Base-by-base conservation (phyloP, 2,329 filamentous ascomycete genomes). In the Nakataea oryzae region DNA sequence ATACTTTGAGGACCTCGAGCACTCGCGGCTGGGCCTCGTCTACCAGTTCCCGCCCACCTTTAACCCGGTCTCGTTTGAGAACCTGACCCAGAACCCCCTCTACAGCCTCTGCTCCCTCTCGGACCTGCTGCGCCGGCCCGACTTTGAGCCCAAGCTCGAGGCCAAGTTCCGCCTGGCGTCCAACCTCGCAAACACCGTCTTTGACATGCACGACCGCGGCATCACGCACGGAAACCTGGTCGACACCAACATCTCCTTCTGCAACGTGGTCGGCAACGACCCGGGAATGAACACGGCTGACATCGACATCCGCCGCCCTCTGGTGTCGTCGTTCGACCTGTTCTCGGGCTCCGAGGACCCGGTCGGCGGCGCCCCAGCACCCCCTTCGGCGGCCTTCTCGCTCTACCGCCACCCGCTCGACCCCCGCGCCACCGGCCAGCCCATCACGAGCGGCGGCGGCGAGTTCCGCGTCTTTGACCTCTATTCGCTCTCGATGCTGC, bases 121-220 rank as follows among this genome's bases (percentile, higher is more conserved):
- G 17, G 78, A 86, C 61, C 75, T 88, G 13, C 76, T 88, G 0
- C 74, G 74, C 2, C 72, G 75, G 21, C 77, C 79, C 0, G 77
- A 78, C 60, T 81, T 80, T 47, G 85, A 88, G 68, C 88, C 88
- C 0, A 82, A 83, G 47, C 77, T 93, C 0, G 90, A 93, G 73
- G 86, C 87, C 63, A 90, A 90, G 68, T 93, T 91, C 69, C 82
- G 86, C 17, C 78, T 93, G 60, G 89, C 89, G 3, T 81, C 88
- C 61, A 90, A 90, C 66, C 78, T 93, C 3, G 84, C 84, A 34
- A 87, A 86, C 65, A 89, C 88, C 3, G 80, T 93, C 41, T 90
- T 89, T 68, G 86, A 89, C 66, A 78, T 93, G 71, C 89, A 93
- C 69, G 81, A 82, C 2, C 80, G 87, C 54, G 84, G 85, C 17